These are phyloP conservation scores for Aspergillus taichungensis DNA, from an alignment of 495 filamentous ascomycete species.

Conservation along the genomic window DNA sequence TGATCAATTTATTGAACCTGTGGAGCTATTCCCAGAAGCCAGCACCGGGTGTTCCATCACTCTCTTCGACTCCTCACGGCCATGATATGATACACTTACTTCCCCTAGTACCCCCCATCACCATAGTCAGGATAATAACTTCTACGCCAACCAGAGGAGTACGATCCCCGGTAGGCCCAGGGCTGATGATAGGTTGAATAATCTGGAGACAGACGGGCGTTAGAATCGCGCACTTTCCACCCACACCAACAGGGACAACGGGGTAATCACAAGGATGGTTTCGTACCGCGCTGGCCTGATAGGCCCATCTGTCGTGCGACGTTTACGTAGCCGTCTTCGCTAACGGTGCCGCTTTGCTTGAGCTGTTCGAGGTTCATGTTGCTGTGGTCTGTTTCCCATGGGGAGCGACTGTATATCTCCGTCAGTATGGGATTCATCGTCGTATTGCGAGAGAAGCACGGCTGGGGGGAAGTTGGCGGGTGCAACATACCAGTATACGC, in stretches of 20 bases:
- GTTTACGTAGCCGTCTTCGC: constrained; percentile 57
- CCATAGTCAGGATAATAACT: background rate
- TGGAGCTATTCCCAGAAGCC: too few relatives aligned
- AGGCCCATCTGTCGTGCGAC: constrained; percentile 55
- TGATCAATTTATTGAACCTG: too few relatives aligned
- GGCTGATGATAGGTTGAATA: constrained; percentile 36
- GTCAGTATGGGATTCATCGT: background rate
- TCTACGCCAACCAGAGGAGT: constrained; percentile 14
- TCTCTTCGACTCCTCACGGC: background rate
- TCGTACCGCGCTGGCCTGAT: constrained; percentile 44
- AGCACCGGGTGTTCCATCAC: background rate
- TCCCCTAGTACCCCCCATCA: background rate
- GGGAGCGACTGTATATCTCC: constrained; percentile 39
- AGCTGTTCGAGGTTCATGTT: constrained; percentile 35
- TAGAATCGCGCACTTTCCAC: background rate
- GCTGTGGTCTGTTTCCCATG: constrained; percentile 50
- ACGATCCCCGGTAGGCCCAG: constrained; percentile 25
- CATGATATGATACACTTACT: background rate
- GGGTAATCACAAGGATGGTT: constrained; percentile 17
- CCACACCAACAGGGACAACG: background rate
- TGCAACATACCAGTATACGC: constrained; percentile 50
- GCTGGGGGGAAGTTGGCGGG: background rate
- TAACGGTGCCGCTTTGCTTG: constrained; percentile 28
- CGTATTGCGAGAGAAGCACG: background rate
- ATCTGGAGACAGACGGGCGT: constrained; percentile 15